phyloP scores from a whole-genome alignment of 768 basidiomycete species.

The Stropharia rugosoannulata region DNA sequence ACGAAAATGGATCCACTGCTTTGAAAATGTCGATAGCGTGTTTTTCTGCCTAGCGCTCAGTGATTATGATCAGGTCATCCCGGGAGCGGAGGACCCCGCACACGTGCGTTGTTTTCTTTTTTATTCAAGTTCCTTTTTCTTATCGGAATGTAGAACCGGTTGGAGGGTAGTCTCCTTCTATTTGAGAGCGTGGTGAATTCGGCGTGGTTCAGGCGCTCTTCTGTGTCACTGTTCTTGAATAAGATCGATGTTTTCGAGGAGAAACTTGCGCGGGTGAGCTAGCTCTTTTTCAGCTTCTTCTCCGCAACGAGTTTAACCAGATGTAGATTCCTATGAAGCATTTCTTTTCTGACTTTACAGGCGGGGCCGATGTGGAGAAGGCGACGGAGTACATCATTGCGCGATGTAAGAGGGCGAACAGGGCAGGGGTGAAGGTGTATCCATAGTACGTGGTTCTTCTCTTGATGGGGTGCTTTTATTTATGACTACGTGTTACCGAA shows the following conservation, averaged over 20 bases:
- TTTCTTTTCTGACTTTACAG: slow-evolving; percentile 85
- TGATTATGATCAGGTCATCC: slow-evolving; percentile 69
- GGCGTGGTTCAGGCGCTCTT: slow-evolving; percentile 86
- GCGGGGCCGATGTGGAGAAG: slow-evolving; percentile 86
- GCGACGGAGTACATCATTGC: slow-evolving; percentile 91
- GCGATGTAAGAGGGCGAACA: slow-evolving; percentile 79
- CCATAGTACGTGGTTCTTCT: slow-evolving; percentile 62
- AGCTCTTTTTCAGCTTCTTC: slow-evolving; percentile 17
- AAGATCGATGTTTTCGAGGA: slow-evolving; percentile 91
- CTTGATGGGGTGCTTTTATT: neutral
- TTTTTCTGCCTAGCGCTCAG: slow-evolving; percentile 68
- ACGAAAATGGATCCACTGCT: slow-evolving; percentile 14
- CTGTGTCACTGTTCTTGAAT: slow-evolving; percentile 87
- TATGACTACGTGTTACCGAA: no score
- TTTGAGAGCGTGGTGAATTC: slow-evolving; percentile 47
- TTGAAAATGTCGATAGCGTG: slow-evolving; percentile 53
- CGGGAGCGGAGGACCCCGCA: slow-evolving; percentile 52
- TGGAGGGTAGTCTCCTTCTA: slow-evolving; percentile 85
- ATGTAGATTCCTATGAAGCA: slow-evolving; percentile 61
- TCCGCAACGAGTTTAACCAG: neutral
- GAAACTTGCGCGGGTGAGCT: slow-evolving; percentile 65
- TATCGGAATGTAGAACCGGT: slow-evolving; percentile 61
- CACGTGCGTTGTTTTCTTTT: slow-evolving; percentile 40
- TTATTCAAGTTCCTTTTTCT: neutral
- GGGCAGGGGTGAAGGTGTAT: slow-evolving; percentile 76